Evolutionary conservation across 345 rosid genomes (phyloP).

Genomic region (Nasturtium officinale): DNA sequence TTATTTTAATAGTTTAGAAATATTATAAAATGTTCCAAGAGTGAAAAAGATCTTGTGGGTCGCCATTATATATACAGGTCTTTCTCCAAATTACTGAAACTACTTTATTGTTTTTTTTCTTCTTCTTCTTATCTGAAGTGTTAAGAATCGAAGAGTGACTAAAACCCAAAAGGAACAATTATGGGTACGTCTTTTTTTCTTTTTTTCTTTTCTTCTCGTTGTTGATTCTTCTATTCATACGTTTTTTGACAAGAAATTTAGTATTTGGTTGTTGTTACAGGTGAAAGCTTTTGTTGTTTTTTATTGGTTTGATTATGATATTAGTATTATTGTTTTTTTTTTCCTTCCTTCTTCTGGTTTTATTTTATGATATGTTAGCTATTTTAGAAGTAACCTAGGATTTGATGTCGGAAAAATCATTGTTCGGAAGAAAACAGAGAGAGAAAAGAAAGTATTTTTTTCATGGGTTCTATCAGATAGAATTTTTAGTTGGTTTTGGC

Average conservation of each 20-base stretch:
- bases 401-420: slow-evolving; percentile 23
- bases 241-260: slow-evolving; percentile 8
- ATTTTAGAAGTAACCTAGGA: slow-evolving; percentile 27
- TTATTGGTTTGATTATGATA: neutral
- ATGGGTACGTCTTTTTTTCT: slow-evolving; percentile 55
- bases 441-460: neutral
- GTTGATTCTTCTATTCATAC: slow-evolving; percentile 6
- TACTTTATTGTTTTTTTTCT: slow-evolving; percentile 21
- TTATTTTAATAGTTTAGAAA: slow-evolving; percentile 12
- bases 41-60: slow-evolving; percentile 44
- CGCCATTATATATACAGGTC: slow-evolving; percentile 42
- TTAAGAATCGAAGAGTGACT: slow-evolving; percentile 35
- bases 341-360: neutral
- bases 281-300: neutral
- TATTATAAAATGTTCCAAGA: slow-evolving; percentile 32
- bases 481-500: slow-evolving; percentile 1
- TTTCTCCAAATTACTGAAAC: slow-evolving; percentile 30
- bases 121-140: slow-evolving; percentile 1
- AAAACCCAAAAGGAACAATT: slow-evolving; percentile 15
- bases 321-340: neutral
- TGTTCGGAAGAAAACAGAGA: slow-evolving; percentile 23
- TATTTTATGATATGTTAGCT: neutral
- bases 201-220: slow-evolving; percentile 28
- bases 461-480: slow-evolving; percentile 18
- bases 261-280: neutral